Percentiles rank a stretch among this genome's conserved stretches.
Evolutionary conservation across 2,329 filamentous ascomycete species (phyloP).

Genomic region (Diaporthe nobilis): DNA sequence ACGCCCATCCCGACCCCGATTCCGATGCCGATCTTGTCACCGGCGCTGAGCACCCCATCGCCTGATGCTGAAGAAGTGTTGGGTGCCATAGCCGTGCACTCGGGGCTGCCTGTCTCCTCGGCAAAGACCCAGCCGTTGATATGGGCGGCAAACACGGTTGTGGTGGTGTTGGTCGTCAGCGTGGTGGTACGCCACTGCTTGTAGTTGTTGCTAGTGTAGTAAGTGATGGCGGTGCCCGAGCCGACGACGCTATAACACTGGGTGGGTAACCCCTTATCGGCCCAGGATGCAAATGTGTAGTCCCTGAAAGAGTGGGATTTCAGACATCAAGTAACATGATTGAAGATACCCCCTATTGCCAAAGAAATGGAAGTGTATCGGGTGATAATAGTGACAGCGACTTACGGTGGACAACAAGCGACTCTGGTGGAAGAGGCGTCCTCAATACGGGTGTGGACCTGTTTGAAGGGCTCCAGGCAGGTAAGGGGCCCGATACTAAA

Average conservation of each 20-base stretch:
- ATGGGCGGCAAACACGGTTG: background rate
- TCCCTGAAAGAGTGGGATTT: background rate
- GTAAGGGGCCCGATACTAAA: background rate
- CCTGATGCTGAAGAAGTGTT: background rate
- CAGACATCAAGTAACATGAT: background rate
- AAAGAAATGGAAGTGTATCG: background rate
- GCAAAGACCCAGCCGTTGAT: constrained; percentile 21
- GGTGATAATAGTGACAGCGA: background rate
- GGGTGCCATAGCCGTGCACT: background rate
- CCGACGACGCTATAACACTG: background rate
- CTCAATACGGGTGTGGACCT: background rate
- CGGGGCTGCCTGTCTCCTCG: background rate
- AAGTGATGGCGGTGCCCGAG: background rate
- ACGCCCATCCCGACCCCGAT: background rate
- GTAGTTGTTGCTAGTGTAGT: background rate
- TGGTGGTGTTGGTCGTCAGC: background rate
- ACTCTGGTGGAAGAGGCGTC: background rate
- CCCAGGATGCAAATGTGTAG: background rate
- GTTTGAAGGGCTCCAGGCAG: background rate
- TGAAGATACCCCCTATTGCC: background rate
- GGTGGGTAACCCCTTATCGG: accelerated
- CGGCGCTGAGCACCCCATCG: background rate
- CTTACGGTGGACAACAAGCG: constrained; percentile 9
- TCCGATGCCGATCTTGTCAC: background rate
- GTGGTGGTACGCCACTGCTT: background rate